Percentiles rank a stretch among this genome's conserved stretches.
These are phyloP conservation scores for Nidularia pulvinata DNA, from an alignment of 768 basidiomycete species.

Conservation along the genomic window DNA sequence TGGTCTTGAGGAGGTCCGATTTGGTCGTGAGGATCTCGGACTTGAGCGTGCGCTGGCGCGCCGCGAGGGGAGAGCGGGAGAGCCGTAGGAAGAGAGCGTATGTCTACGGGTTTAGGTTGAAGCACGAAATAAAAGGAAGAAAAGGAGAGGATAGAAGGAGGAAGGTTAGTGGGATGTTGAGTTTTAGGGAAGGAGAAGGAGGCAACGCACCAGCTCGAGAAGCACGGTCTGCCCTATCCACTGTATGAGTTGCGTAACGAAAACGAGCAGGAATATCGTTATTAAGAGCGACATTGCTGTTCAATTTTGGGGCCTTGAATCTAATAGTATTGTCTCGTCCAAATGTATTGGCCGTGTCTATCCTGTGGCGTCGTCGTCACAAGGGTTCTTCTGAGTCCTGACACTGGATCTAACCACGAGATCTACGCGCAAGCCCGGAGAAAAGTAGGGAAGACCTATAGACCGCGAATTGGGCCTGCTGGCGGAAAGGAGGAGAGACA, in stretches of 20 bases:
- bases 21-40: slow-evolving; percentile 78
- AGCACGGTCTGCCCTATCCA: slow-evolving; percentile 91
- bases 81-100: slow-evolving; percentile 71
- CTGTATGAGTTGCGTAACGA: slow-evolving; percentile 80
- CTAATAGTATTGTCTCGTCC: too few species aligned
- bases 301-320: not conserved
- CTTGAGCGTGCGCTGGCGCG: slow-evolving; percentile 74
- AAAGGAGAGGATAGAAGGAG: not conserved
- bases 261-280: slow-evolving; percentile 80
- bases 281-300: slow-evolving; percentile 72
- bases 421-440: too few species aligned
- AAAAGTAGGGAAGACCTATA: too few species aligned
- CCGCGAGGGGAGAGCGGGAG: slow-evolving; percentile 54
- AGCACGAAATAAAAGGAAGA: slow-evolving; percentile 3
- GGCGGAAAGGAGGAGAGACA: too few species aligned
- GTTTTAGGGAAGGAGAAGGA: not conserved
- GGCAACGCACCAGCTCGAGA: slow-evolving; percentile 67
- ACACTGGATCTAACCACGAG: too few species aligned
- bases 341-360: too few species aligned
- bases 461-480: too few species aligned
- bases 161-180: not conserved
- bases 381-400: too few species aligned
- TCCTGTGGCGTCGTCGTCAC: too few species aligned
- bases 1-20: slow-evolving; percentile 85
- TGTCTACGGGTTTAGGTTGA: slow-evolving; percentile 39